These are phyloP conservation scores for Candida saitoana DNA, from an alignment of 805 yeast species.

Conservation along the genomic window DNA sequence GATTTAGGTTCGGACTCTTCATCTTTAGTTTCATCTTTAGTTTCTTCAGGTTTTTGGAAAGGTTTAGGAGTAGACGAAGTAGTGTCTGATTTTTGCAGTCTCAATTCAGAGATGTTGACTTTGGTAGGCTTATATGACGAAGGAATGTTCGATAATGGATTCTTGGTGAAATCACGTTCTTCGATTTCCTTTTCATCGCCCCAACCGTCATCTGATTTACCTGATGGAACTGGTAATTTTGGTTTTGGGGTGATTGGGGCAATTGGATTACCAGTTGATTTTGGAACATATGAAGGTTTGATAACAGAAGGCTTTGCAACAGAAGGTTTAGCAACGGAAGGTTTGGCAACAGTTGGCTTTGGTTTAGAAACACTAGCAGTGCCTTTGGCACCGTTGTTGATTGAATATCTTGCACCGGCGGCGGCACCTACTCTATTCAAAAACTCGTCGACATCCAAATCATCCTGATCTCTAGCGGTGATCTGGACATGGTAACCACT, in stretches of 20 bases:
- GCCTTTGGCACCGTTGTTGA: conserved; percentile 31
- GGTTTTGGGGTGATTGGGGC: conserved; percentile 31
- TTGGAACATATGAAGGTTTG: conserved; percentile 28
- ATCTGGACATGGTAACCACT: conserved; percentile 92
- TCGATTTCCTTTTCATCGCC: conserved; percentile 59
- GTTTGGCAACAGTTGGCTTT: conserved; percentile 24
- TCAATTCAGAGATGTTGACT: conserved; percentile 53
- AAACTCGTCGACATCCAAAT: conserved; percentile 74
- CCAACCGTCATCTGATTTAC: conserved; percentile 58
- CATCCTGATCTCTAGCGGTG: conserved; percentile 93
- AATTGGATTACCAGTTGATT: conserved; percentile 38
- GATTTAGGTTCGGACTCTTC: conserved; percentile 46
- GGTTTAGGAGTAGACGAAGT: conserved; percentile 40
- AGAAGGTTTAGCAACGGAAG: conserved; percentile 22
- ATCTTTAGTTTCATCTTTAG: conserved; percentile 38
- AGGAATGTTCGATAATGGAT: conserved; percentile 51
- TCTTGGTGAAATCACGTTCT: conserved; percentile 48
- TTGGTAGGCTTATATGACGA: conserved; percentile 66
- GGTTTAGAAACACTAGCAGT: conserved; percentile 16
- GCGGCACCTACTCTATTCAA: conserved; percentile 78
- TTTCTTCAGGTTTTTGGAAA: conserved; percentile 11
- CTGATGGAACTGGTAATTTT: conserved; percentile 21
- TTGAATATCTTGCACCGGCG: conserved; percentile 90
- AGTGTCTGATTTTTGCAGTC: conserved; percentile 46
- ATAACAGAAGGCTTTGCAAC: conserved; percentile 18